phyloP scores from a whole-genome alignment of 441 rosid species.

The Rhodomyrtus psidioides region DNA sequence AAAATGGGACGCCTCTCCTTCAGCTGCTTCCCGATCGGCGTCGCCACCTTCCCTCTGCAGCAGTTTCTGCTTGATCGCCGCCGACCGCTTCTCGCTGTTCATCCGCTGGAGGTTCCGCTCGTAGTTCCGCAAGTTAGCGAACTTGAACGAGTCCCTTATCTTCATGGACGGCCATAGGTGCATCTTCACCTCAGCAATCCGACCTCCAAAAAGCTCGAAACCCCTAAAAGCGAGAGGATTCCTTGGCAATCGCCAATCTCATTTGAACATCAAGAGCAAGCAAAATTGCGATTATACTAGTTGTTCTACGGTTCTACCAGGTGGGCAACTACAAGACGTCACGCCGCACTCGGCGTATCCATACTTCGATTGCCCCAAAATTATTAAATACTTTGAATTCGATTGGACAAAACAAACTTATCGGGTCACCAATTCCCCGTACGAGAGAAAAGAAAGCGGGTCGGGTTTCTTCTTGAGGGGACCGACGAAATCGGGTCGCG shows the following conservation, averaged over 20 bases:
- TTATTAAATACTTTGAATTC: neutral
- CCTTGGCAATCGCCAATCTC: neutral
- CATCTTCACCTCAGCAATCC: slow-evolving; percentile 21
- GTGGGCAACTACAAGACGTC: neutral
- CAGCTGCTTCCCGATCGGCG: neutral
- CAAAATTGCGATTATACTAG: neutral
- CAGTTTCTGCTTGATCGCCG: slow-evolving; percentile 22
- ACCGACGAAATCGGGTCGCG: neutral
- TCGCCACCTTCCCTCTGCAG: slow-evolving; percentile 6
- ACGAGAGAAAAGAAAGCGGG: neutral
- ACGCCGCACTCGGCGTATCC: neutral
- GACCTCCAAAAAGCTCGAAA: neutral
- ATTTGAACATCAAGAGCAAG: neutral
- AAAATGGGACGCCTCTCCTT: neutral
- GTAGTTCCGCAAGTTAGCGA: slow-evolving; percentile 25
- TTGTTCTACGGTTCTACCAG: neutral
- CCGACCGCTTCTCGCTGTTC: slow-evolving; percentile 30
- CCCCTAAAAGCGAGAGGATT: neutral
- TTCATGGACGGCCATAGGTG: slow-evolving; percentile 79
- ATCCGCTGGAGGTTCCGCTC: slow-evolving; percentile 53
- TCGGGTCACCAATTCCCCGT: neutral
- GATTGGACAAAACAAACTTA: neutral
- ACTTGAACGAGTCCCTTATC: slow-evolving; percentile 72
- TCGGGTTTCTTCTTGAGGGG: neutral
- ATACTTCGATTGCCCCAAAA: neutral